Base-by-base conservation (phyloP, 176 grass and related monocot species). In the Neostapfia colusana region DNA sequence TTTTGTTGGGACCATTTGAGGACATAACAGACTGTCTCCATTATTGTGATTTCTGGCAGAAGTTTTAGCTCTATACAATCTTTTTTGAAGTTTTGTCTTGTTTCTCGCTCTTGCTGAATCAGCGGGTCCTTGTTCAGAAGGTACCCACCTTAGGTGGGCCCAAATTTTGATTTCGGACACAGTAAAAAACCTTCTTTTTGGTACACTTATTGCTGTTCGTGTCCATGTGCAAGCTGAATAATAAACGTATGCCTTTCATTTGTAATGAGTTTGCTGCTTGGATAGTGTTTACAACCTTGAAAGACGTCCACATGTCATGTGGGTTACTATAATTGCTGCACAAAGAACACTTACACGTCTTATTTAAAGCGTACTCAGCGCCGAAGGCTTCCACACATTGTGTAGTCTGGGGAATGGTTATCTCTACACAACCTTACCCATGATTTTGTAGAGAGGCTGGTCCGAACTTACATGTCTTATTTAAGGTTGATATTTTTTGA, bases 11-110 rank as follows among this genome's bases (percentile, higher is more conserved):
- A 84, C 86, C 81, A 80, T 63, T 64, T 65, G n/a, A 80, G 27
- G 63, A 46, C 81, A 80, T 69, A 75, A 76, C 75, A 80, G 70
- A 84, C 81, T 54, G 27, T 62, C 86, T 88, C 70, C 81, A 88
- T 80, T 84, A 88, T 88, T 88, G 81, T 88, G 86, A 80, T 88
- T 75, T 84, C 28, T 88, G 38, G 45, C 44, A 65, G 61, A 84
- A 71, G 37, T 88, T 75, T 84, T 20, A 54, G 18, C 51, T 54
- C 51, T 21, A 20, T 51, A 21, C 20, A 11, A 54, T 23, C 51
- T 54, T 54, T 21, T 54, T 54, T 54, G 51, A 54, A 54, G 51
- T 21, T 78, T 68, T 56, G 68, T 74, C 62, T 68, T 69, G 43
- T 84, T 75, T 84, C 15, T 57, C 56, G 27, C 57, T 25, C 76